phyloP scores from a whole-genome alignment of 2,329 filamentous ascomycete genomes.

The Drechslerella coelobrocha region DNA sequence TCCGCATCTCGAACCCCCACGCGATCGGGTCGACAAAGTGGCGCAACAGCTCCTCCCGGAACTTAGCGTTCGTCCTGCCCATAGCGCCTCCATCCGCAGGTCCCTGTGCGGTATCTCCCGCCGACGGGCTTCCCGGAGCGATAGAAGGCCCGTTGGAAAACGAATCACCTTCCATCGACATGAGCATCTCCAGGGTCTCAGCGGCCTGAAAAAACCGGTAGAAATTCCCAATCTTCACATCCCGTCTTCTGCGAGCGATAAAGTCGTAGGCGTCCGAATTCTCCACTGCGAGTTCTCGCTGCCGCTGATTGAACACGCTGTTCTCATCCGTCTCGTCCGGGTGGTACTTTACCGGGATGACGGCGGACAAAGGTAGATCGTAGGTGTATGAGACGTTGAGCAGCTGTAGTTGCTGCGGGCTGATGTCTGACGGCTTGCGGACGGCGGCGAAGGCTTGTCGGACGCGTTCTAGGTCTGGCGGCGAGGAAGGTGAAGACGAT shows the following conservation, averaged over 20 bases:
- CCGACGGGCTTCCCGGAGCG: too few relatives aligned
- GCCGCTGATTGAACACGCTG: conserved; percentile 23
- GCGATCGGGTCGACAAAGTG: conserved; percentile 38
- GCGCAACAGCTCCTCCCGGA: conserved; percentile 37
- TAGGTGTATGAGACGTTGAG: conserved; percentile 41
- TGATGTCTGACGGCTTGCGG: conserved; percentile 33
- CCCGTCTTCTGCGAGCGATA: conserved; percentile 22
- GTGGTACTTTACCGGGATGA: conserved; percentile 41
- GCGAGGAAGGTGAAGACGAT: conserved; percentile 12
- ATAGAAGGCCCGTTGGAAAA: too few relatives aligned
- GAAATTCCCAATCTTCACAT: conserved; percentile 47
- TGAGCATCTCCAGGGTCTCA: conserved; percentile 37
- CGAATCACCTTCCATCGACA: conserved; percentile 26
- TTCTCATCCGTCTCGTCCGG: conserved; percentile 40
- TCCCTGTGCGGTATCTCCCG: not conserved
- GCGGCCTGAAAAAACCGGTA: conserved; percentile 44
- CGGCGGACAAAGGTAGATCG: conserved; percentile 29
- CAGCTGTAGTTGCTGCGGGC: conserved; percentile 22
- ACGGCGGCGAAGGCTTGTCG: conserved; percentile 35
- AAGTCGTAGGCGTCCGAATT: conserved; percentile 45
- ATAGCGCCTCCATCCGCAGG: conserved; percentile 10
- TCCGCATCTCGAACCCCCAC: conserved; percentile 41
- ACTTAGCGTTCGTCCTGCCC: conserved; percentile 22
- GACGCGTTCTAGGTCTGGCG: too few relatives aligned
- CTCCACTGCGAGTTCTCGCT: conserved; percentile 22